Base-by-base conservation (phyloP, 805 yeast genomes). In the Candida tallmaniae region DNA sequence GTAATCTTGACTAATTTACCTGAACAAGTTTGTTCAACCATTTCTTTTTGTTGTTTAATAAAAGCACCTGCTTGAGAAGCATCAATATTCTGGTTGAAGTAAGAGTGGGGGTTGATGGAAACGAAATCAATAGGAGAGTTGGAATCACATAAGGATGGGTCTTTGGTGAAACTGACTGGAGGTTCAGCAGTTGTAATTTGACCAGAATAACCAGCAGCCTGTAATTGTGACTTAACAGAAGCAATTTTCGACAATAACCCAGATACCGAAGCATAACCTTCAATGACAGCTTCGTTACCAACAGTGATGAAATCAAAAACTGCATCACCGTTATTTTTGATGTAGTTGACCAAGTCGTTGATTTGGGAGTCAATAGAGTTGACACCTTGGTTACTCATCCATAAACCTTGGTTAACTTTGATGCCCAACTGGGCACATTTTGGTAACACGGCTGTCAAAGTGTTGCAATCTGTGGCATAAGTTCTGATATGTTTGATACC, bases 391-490 rank as follows among this genome's bases (percentile, higher is more conserved):
- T 60, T 40, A 29, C 70, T 56, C 44, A 89, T 78, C 89, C 93
- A 89, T 59, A 89, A 73, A 31, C 97, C 96, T 68, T 86, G 96
- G 58, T 84, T 82, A 39, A 88, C 76, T 24, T 63, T 75, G 33
- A 89, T 56, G 4, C 95, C 95, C 34, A 82, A 60, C 10, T 56
- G 32, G 16, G 51, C 49, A 46, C 82, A 74, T 25, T 69, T 70
- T 31, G 93, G 85, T 47, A 77, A 69, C 24, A 87, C 77, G 3
- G 82, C 77, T 20, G 70, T 51, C 31, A 84, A 59, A 17, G 83
- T 74, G 54, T 74, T 69, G 65, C 97, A 89, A 58, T 89, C 97
- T 39, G 85, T 82, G 47, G 95, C 95, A 54, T 89, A 89, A 34
- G 86, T 56, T 65, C 97, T 78, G 35, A 89, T 62, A 34, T 73